These are phyloP conservation scores for Austroboletus novae-zelandiae DNA, from an alignment of 1,284 basidiomycete species.

Conservation along the genomic window DNA sequence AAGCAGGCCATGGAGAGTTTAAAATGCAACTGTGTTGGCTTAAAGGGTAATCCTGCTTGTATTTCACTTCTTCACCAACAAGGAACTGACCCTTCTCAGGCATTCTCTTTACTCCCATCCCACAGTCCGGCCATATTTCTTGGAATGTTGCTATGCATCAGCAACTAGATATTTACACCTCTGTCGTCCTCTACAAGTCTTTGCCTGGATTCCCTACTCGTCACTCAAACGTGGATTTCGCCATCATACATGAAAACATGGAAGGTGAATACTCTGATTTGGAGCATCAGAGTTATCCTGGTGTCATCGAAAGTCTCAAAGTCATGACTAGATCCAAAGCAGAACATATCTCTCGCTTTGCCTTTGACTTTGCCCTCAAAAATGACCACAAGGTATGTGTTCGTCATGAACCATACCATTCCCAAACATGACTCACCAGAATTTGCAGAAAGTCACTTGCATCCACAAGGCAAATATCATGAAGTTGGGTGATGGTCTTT, in stretches of 20 bases:
- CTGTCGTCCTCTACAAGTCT: constrained; percentile 97
- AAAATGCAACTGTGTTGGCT: constrained; percentile 95
- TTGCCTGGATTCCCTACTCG: constrained; percentile 97
- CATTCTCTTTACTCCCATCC: constrained; percentile 98
- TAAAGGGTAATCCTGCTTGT: constrained; percentile 72
- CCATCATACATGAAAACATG: constrained; percentile 99
- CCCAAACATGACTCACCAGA: constrained; percentile 9
- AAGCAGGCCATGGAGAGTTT: constrained; percentile 96
- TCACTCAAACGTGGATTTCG: constrained; percentile 97
- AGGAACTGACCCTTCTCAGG: constrained; percentile 47
- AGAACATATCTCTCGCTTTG: constrained; percentile 97
- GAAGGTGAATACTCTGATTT: constrained; percentile 99
- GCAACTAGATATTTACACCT: constrained; percentile 98
- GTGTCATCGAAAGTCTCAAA: constrained; percentile 98
- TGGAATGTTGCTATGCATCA: constrained; percentile 99
- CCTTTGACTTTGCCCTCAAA: constrained; percentile 99
- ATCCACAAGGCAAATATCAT: constrained; percentile 99
- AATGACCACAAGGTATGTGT: constrained; percentile 87
- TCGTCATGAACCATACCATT: not conserved
- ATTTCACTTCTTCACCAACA: not conserved
- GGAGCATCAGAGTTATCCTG: constrained; percentile 97
- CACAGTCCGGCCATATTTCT: constrained; percentile 94
- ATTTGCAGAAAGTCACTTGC: constrained; percentile 91
- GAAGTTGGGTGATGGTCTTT: constrained; percentile 99
- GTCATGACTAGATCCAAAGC: constrained; percentile 95